phyloP scores from a whole-genome alignment of 805 yeast genomes.

The Clavispora phyllophila region DNA sequence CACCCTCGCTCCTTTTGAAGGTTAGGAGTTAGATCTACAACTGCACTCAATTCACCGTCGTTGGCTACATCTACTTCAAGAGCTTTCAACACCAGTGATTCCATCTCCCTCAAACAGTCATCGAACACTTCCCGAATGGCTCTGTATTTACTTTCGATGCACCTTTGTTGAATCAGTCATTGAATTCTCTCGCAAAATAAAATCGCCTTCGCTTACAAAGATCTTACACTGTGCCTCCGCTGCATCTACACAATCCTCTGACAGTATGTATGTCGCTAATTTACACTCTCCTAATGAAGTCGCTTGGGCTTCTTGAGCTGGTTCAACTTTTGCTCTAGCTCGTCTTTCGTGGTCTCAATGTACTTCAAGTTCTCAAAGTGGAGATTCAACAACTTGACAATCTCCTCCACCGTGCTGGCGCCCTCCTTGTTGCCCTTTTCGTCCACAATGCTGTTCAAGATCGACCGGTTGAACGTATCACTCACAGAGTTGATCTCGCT shows the following conservation, averaged over 20 bases:
- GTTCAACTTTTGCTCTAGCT: conserved; percentile 60
- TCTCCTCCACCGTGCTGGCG: conserved; percentile 48
- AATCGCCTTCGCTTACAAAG: too few relatives aligned
- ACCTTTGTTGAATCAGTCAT: too few relatives aligned
- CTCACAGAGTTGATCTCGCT: conserved; percentile 80
- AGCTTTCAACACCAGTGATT: too few relatives aligned
- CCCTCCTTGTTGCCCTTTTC: conserved; percentile 22
- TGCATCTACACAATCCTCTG: background rate
- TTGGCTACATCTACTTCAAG: too few relatives aligned
- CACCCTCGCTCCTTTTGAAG: too few relatives aligned
- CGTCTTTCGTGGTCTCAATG: conserved; percentile 69
- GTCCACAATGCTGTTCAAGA: conserved; percentile 31
- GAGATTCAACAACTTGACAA: conserved; percentile 76
- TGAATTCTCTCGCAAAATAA: too few relatives aligned
- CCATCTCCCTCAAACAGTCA: too few relatives aligned
- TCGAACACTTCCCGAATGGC: too few relatives aligned
- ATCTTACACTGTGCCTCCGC: too few relatives aligned
- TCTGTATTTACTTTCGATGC: too few relatives aligned
- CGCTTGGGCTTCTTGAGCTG: conserved; percentile 8
- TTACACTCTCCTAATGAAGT: background rate
- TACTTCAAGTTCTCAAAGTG: conserved; percentile 88
- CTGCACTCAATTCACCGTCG: too few relatives aligned
- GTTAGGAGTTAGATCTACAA: too few relatives aligned
- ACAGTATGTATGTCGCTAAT: background rate
- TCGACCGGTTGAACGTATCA: conserved; percentile 63